Evolutionary conservation across 1,139 yeast genomes (phyloP).

Genomic region (Kodamaea derodonti): DNA sequence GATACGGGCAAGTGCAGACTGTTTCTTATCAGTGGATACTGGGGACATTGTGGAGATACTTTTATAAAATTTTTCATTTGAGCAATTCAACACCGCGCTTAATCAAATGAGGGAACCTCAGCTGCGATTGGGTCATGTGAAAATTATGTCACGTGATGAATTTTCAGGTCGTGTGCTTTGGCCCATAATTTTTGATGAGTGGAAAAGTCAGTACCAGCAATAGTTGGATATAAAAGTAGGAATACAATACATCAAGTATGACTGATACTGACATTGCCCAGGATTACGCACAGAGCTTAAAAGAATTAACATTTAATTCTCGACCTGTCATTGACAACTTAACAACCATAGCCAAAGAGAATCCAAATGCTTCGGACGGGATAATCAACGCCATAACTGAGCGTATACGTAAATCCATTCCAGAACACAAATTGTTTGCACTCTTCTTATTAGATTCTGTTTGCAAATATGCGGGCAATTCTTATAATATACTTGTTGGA

Average conservation of each 20-base stretch:
- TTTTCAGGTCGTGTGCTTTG: not conserved
- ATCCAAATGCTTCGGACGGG: conserved; percentile 68
- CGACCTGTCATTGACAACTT: conserved; percentile 83
- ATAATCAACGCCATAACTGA: conserved; percentile 70
- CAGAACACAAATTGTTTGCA: conserved; percentile 78
- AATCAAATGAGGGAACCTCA: conserved; percentile 1
- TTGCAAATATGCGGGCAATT: conserved; percentile 85
- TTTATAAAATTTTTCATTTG: not conserved
- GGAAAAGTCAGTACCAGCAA: not conserved
- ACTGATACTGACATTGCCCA: conserved; percentile 16
- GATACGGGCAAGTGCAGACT: conserved; percentile 85
- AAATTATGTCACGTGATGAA: not conserved
- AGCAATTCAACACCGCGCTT: conserved; percentile 13
- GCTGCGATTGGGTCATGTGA: not conserved
- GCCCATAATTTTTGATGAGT: not conserved
- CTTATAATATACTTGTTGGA: conserved; percentile 75
- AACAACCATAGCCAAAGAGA: conserved; percentile 87
- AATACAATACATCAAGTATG: not conserved
- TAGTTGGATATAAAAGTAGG: not conserved
- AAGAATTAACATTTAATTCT: conserved; percentile 82
- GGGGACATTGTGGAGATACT: conserved; percentile 41
- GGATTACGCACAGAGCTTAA: conserved; percentile 65
- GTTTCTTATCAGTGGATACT: conserved; percentile 66
- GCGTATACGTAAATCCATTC: conserved; percentile 54
- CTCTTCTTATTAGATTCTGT: conserved; percentile 88